Base-by-base conservation (phyloP, 495 filamentous ascomycete species). In the Xylaria telfairii region DNA sequence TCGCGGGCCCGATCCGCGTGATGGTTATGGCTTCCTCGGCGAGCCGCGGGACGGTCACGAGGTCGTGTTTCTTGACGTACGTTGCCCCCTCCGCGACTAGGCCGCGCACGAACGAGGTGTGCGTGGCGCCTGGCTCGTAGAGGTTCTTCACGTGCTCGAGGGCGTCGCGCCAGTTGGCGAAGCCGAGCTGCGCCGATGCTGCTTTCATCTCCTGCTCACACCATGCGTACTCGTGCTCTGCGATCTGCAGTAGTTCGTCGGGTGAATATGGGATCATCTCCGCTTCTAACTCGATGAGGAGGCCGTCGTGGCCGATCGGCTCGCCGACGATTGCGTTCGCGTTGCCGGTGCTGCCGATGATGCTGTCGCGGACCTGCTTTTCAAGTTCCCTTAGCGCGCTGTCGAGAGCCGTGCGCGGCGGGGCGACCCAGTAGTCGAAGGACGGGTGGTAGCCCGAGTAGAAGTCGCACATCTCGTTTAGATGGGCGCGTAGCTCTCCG, bases 91-190 rank as follows among this genome's bases (percentile, higher is more conserved):
- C 83, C 15, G 75, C 54, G 10, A 80, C 76, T 1, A 86, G 78
- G 15, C 75, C 61, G 21, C 78, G 81, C 46, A 87, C 82, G 53
- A 88, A 82, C 15, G 79, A 69, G 0, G 80, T 77, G 61, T 88
- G 85, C 54, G 84, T 67, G 7, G 81, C 85, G 0, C 85, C 84
- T 24, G 80, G 77, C 28, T 87, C 85, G 68, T 83, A 85, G 4
- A 83, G 76, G 63, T 81, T 80, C 74, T 87, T 87, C 70, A 87
- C 85, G 63, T 83, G 70, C 74, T 87, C 85, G 9, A 87, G 81
- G 3, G 85, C 86, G 3, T 73, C 71, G 34, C 78, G 78, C 86
- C 86, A 88, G 42, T 77, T 17, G 46, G 60, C 53, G 42, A 75
- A 75, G 42, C 71, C 74, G 24, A 83, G 75, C 37, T 80, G 71